These are phyloP conservation scores for Triangularia setosa DNA, from an alignment of 2,329 filamentous ascomycete genomes.

Conservation along the genomic window DNA sequence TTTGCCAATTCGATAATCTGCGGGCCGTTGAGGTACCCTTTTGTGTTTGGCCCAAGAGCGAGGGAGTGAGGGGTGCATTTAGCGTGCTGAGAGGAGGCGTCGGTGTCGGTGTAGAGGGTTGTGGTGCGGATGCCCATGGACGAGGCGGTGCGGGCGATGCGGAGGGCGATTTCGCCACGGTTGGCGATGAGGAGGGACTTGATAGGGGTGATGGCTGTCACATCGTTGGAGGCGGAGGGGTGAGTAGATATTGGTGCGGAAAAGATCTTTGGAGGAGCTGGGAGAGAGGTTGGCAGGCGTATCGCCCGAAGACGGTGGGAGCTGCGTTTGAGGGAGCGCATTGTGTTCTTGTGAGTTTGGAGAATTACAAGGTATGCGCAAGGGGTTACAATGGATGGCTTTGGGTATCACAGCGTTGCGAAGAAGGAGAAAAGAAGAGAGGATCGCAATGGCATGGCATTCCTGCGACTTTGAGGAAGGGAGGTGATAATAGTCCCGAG, in stretches of 20 bases:
- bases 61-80: conserved; percentile 78
- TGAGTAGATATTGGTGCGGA: conserved; percentile 32
- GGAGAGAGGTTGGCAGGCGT: conserved; percentile 11
- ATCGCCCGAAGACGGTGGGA: conserved; percentile 42
- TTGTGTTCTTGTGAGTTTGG: conserved; percentile 30
- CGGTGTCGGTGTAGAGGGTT: conserved; percentile 91
- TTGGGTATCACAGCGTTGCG: neutral
- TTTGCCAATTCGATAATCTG: conserved; percentile 87
- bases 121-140: conserved; percentile 89
- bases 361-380: neutral
- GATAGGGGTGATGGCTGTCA: conserved; percentile 45
- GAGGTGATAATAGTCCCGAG: conserved; percentile 23
- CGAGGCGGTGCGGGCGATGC: conserved; percentile 83
- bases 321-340: conserved; percentile 54
- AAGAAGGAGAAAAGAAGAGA: neutral
- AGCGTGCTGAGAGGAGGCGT: conserved; percentile 83
- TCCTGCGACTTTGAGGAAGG: conserved; percentile 10
- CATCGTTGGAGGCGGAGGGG: conserved; percentile 32
- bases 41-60: conserved; percentile 58
- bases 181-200: conserved; percentile 93
- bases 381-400: neutral
- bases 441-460: neutral
- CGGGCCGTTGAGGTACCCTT: conserved; percentile 86
- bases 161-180: conserved; percentile 91
- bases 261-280: conserved; percentile 27